Conservation (phyloP, 2,329 filamentous ascomycete genomes). For the Pseudocercospora cruenta region DNA sequence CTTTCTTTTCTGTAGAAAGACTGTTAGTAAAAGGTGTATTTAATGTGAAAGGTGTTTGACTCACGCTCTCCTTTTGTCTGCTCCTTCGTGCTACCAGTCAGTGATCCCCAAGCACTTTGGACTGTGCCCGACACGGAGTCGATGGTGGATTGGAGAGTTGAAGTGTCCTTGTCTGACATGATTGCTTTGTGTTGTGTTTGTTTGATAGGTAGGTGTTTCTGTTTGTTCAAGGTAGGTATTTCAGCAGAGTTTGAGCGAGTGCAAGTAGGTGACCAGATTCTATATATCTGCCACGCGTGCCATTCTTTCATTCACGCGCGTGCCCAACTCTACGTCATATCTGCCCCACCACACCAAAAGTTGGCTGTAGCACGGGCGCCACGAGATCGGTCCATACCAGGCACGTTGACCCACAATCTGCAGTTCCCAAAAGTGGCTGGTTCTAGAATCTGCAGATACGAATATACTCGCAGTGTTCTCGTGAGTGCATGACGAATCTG, state of each 20-base stretch:
- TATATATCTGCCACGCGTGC: not conserved
- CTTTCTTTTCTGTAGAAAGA: conserved; percentile 60
- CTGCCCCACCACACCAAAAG: not conserved
- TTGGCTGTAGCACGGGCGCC: too few relatives aligned
- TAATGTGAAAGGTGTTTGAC: not conserved
- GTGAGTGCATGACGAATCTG: not conserved
- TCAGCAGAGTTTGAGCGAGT: not conserved
- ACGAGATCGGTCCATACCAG: not conserved
- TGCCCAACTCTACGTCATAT: not conserved
- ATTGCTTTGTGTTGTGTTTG: not conserved
- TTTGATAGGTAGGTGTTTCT: not conserved
- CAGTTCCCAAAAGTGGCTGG: too few relatives aligned
- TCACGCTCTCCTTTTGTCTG: conserved; percentile 51
- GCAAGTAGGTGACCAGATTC: not conserved
- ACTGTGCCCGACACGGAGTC: conserved; percentile 67
- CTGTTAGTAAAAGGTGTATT: not conserved
- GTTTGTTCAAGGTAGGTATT: not conserved
- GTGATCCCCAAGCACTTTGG: conserved; percentile 70
- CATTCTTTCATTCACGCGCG: not conserved
- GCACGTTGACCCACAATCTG: not conserved
- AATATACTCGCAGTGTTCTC: not conserved
- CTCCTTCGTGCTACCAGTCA: conserved; percentile 74
- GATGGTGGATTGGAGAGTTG: conserved; percentile 77
- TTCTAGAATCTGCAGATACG: not conserved
- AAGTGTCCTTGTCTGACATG: conserved; percentile 60